Conservation (phyloP, 1,284 basidiomycete genomes). For the Amylostereum areolatum region DNA sequence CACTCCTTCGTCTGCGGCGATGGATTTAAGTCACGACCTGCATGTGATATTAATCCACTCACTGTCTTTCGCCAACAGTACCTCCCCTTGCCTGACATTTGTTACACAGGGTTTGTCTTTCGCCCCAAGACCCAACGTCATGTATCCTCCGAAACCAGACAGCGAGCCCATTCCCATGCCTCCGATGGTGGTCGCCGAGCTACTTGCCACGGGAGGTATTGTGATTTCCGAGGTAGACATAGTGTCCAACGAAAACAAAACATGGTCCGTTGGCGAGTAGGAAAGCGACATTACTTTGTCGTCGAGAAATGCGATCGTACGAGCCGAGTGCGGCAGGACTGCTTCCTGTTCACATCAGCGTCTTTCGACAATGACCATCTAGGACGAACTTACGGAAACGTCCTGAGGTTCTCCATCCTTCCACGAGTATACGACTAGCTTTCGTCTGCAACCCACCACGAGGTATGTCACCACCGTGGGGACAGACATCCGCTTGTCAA, state of each 20-base stretch:
- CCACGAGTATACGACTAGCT: constrained; percentile 84
- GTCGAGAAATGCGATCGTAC: constrained; percentile 66
- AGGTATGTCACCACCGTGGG: constrained; percentile 70
- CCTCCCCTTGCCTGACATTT: constrained; percentile 60
- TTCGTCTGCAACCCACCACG: constrained; percentile 81
- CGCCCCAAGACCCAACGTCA: constrained; percentile 75
- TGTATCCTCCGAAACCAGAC: constrained; percentile 81
- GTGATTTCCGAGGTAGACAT: constrained; percentile 55
- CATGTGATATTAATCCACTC: constrained; percentile 22
- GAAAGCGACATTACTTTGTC: constrained; percentile 65
- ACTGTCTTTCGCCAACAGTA: constrained; percentile 80
- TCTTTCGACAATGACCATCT: constrained; percentile 7
- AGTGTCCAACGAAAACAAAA: constrained; percentile 62
- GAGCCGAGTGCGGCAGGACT: constrained; percentile 78
- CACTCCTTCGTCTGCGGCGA: constrained; percentile 58
- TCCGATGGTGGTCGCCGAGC: constrained; percentile 32
- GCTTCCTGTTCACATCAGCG: constrained; percentile 53
- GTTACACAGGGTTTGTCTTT: constrained; percentile 67
- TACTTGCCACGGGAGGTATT: constrained; percentile 38
- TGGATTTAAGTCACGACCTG: constrained; percentile 1
- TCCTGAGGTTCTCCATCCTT: constrained; percentile 79
- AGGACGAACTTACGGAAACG: constrained; percentile 45
- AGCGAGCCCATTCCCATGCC: constrained; percentile 65
- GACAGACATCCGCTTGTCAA: constrained; percentile 36
- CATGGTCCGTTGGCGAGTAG: constrained; percentile 72